Conservation (phyloP, 805 yeast genomes). For the Maudiozyma turicensis region DNA sequence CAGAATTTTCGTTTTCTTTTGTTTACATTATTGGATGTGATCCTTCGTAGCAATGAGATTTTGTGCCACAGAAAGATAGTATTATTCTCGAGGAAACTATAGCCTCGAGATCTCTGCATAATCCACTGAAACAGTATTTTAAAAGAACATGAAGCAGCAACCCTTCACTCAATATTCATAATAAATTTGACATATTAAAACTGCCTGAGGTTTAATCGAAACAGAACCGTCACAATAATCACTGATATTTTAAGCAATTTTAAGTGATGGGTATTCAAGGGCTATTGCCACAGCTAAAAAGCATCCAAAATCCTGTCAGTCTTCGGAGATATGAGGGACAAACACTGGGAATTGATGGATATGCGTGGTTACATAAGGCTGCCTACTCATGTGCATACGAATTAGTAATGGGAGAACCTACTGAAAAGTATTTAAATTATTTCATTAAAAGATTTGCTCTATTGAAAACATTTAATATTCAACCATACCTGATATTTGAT, state of each 20-base stretch:
- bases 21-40: neutral
- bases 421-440: conserved; percentile 62
- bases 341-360: conserved; percentile 86
- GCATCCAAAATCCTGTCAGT: conserved; percentile 53
- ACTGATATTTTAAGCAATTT: neutral
- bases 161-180: no score
- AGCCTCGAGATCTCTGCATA: no score
- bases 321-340: conserved; percentile 59
- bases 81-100: no score
- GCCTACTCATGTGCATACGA: conserved; percentile 78
- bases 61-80: no score
- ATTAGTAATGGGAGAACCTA: conserved; percentile 58
- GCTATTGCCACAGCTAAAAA: conserved; percentile 65
- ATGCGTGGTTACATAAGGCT: conserved; percentile 92
- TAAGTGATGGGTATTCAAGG: conserved; percentile 72
- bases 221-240: neutral
- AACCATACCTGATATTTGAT: conserved; percentile 86
- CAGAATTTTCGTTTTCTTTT: conserved; percentile 2
- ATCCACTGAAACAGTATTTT: no score
- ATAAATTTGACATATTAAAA: no score
- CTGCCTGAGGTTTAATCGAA: neutral
- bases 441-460: conserved; percentile 57
- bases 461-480: conserved; percentile 55
- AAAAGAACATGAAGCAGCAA: no score
- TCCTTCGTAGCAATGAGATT: neutral